Percentiles rank a stretch among this genome's conserved stretches.
Conservation (phyloP, 2,329 filamentous ascomycete genomes). For the Emmonsia crescens region DNA sequence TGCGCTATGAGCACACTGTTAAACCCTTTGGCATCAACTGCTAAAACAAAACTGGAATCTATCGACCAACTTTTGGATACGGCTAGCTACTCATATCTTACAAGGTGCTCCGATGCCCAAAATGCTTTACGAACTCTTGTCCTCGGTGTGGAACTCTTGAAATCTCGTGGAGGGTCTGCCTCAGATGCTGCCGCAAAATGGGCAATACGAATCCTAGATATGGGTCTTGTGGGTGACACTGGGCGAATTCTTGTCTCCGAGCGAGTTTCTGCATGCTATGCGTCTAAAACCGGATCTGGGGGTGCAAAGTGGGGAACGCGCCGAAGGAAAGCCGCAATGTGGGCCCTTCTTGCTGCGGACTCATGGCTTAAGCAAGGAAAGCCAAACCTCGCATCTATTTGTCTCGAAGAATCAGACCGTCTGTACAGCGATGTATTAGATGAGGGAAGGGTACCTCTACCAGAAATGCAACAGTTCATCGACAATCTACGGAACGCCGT, state of each 20-base stretch:
- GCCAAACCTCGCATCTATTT: conserved; percentile 64
- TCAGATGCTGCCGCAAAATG: conserved; percentile 81
- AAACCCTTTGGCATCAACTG: conserved; percentile 57
- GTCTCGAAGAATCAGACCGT: conserved; percentile 57
- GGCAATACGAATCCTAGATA: conserved; percentile 70
- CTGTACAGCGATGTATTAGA: conserved; percentile 40
- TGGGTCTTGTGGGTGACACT: conserved; percentile 59
- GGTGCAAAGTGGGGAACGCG: conserved; percentile 59
- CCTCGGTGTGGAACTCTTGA: conserved; percentile 69
- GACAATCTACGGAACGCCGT: conserved; percentile 34
- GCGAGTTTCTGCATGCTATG: conserved; percentile 74
- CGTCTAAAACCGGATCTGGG: conserved; percentile 57
- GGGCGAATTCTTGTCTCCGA: conserved; percentile 79
- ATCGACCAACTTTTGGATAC: conserved; percentile 82
- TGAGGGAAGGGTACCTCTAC: conserved; percentile 37
- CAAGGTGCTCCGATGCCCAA: conserved; percentile 67
- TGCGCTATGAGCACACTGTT: conserved; percentile 73
- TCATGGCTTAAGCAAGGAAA: conserved; percentile 71
- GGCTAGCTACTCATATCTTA: conserved; percentile 84
- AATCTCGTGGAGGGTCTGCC: conserved; percentile 65
- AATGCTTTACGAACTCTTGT: conserved; percentile 68
- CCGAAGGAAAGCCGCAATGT: conserved; percentile 76
- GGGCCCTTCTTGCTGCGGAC: conserved; percentile 74
- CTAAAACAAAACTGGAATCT: conserved; percentile 67
- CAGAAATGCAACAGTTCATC: conserved; percentile 41